Evolutionary conservation across 345 rosid genomes (phyloP).

Genomic region (Schrenkiella parvula): DNA sequence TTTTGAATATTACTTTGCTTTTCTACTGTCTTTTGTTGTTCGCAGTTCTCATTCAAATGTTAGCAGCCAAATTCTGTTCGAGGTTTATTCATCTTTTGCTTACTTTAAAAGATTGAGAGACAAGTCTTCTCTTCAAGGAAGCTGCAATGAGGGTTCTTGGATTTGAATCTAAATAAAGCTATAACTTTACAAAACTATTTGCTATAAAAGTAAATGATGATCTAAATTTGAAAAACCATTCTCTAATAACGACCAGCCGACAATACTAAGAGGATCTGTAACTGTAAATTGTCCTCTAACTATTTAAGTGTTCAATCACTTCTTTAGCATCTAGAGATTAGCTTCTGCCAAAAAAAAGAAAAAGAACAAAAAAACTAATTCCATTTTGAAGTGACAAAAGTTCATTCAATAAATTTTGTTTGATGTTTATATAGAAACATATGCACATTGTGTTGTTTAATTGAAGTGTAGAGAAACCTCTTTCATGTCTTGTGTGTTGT

Average conservation of each 20-base stretch:
- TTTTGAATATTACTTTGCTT: not conserved
- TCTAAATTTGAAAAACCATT: not conserved
- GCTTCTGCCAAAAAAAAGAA: not conserved
- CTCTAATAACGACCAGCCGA: conserved; percentile 4
- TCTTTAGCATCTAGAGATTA: not conserved
- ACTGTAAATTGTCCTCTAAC: not conserved
- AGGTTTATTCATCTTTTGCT: not conserved
- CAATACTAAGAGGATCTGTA: not conserved
- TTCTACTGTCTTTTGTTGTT: not conserved
- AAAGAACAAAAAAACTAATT: not conserved
- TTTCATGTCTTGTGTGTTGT: not conserved
- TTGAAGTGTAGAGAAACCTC: not conserved
- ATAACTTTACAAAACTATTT: not conserved
- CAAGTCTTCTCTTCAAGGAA: conserved; percentile 19
- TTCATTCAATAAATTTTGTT: not conserved
- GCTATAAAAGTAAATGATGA: not conserved
- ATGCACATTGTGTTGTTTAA: conserved; percentile 26
- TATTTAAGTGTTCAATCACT: conserved; percentile 2
- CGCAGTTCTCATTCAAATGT: not conserved
- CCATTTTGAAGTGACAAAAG: not conserved
- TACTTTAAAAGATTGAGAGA: conserved; percentile 3
- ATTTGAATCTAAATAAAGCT: conserved; percentile 4
- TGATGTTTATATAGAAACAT: not conserved
- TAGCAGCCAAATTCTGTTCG: conserved; percentile 24
- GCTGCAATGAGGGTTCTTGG: conserved; percentile 21